Evolutionary conservation across 257 asterid species (phyloP).

Genomic region (Schizonepeta tenuifolia): DNA sequence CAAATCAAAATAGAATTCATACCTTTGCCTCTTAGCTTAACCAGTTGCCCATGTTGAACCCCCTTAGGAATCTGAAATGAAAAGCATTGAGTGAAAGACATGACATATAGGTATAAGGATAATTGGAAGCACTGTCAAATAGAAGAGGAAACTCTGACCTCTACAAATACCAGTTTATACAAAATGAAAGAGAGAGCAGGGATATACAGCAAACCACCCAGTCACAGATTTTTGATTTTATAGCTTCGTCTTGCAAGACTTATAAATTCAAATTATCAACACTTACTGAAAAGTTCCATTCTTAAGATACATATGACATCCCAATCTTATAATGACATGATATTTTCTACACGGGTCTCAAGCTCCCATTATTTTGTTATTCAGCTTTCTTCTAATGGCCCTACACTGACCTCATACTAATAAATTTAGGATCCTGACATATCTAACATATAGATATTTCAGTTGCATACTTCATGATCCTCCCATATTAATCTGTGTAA

Average conservation of each 20-base stretch:
- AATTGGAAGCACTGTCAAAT: neutral
- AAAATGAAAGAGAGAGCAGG: neutral
- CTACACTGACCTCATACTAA: neutral
- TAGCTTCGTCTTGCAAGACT: constrained; percentile 1
- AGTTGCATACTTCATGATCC: neutral
- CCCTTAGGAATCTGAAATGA: constrained; percentile 82
- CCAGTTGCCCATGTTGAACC: constrained; percentile 88
- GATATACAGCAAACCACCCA: neutral
- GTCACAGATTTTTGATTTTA: constrained; percentile 8
- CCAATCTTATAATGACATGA: neutral
- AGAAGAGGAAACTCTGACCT: constrained; percentile 1
- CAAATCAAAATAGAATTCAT: constrained; percentile 30
- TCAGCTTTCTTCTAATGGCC: neutral
- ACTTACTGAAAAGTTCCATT: neutral
- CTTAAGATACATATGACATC: neutral
- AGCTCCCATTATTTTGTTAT: neutral
- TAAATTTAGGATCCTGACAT: neutral
- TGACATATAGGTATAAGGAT: constrained; percentile 21
- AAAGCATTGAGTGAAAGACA: constrained; percentile 31
- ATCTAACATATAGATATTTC: neutral
- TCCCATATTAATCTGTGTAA: neutral
- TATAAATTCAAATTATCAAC: constrained; percentile 16
- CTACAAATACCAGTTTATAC: constrained; percentile 12
- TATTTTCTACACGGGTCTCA: neutral
- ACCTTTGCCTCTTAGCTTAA: constrained; percentile 88